phyloP scores from a whole-genome alignment of 352 stramenopile genomes.

The Peronospora farinosa region DNA sequence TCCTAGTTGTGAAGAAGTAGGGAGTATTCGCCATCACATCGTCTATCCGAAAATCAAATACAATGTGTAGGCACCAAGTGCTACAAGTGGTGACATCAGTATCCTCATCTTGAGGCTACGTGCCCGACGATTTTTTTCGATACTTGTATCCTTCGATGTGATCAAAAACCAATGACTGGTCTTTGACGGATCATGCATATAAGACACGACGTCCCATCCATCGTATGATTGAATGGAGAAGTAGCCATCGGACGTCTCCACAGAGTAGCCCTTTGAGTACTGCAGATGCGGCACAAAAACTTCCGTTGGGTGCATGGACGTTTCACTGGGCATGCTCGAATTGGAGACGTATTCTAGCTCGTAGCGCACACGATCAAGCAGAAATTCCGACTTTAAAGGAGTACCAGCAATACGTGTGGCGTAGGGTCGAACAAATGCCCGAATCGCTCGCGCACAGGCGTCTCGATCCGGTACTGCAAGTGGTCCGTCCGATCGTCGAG shows the following conservation, averaged over 20 bases:
- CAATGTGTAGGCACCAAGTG: conserved; percentile 23
- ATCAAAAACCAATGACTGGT: conserved; percentile 38
- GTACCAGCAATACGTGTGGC: conserved; percentile 60
- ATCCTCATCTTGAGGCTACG: conserved; percentile 19
- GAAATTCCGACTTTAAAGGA: conserved; percentile 55
- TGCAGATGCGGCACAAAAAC: conserved; percentile 75
- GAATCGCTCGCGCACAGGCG: conserved; percentile 37
- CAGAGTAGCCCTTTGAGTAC: conserved; percentile 56
- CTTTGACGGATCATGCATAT: conserved; percentile 40
- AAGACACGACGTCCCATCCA: conserved; percentile 57
- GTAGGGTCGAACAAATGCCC: conserved; percentile 63
- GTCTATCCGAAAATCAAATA: conserved; percentile 24
- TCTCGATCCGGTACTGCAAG: conserved; percentile 22
- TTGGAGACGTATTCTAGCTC: conserved; percentile 46
- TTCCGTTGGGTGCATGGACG: conserved; percentile 33
- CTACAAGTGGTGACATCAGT: conserved; percentile 13
- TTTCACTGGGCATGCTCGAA: conserved; percentile 29
- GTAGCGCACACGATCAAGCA: conserved; percentile 45
- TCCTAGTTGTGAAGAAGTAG: neutral
- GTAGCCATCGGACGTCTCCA: conserved; percentile 52
- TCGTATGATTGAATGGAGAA: conserved; percentile 43
- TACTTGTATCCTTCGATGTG: conserved; percentile 37
- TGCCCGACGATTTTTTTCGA: conserved; percentile 25
- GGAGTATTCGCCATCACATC: neutral
- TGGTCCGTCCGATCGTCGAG: conserved; percentile 10